A percentile compares a stretch with the other conserved stretches of the same genome.
phyloP scores from a whole-genome alignment of 306 rosid species.

The Fragaria nilgerrensis region DNA sequence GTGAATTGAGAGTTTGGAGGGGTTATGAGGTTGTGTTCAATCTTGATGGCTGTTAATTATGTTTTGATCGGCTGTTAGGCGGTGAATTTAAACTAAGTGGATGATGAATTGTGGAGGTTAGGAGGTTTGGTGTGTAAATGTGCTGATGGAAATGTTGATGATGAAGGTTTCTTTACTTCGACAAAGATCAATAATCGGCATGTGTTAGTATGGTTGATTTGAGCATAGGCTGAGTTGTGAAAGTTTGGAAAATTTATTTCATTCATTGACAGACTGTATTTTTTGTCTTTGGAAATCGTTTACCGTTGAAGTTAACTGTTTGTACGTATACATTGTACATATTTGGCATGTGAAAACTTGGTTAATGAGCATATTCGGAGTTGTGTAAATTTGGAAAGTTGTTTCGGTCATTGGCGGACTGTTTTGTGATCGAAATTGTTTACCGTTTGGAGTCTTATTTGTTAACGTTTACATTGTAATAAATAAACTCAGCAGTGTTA shows the following conservation, averaged over 20 bases:
- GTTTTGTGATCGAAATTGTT: not conserved
- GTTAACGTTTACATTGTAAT: not conserved
- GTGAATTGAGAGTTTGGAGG: not conserved
- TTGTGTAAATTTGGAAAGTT: not conserved
- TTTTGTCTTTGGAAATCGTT: not conserved
- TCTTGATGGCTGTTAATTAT: not conserved
- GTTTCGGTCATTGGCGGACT: not conserved
- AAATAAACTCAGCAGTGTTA: not conserved
- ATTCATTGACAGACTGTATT: not conserved
- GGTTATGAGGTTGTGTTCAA: not conserved
- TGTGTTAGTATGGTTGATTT: not conserved
- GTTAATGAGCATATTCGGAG: not conserved
- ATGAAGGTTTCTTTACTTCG: not conserved
- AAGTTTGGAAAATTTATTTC: not conserved
- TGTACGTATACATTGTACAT: not conserved
- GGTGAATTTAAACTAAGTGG: not conserved
- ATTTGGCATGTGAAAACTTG: not conserved
- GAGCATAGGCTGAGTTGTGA: not conserved
- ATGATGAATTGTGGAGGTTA: not conserved
- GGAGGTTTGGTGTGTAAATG: not conserved
- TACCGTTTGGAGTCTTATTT: not conserved
- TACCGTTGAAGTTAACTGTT: not conserved
- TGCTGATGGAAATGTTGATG: conserved; percentile 1
- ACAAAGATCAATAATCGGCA: not conserved
- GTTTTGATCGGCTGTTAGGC: not conserved